These are phyloP conservation scores for Curvularia lunata DNA, from an alignment of 2,329 filamentous ascomycete genomes.

Conservation along the genomic window DNA sequence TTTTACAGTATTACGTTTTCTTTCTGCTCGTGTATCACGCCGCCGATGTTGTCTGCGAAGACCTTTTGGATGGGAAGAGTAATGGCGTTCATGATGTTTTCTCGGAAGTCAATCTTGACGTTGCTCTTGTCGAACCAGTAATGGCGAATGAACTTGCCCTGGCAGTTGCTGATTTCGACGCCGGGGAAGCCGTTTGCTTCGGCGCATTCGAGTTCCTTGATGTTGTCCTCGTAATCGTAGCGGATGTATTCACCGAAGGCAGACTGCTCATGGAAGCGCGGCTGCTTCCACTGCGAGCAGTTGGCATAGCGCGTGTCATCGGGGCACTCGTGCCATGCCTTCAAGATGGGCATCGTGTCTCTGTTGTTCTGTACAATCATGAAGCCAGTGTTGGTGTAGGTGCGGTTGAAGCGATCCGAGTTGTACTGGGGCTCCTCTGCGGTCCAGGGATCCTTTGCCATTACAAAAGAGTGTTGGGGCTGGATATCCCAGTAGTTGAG, in stretches of 20 bases:
- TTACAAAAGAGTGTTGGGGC: constrained; percentile 52
- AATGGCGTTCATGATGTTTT: constrained; percentile 49
- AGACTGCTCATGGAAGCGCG: constrained; percentile 50
- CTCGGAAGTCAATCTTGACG: constrained; percentile 44
- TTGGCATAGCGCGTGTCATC: constrained; percentile 44
- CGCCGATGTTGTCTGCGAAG: constrained; percentile 39
- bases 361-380: constrained; percentile 61
- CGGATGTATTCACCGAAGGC: constrained; percentile 50
- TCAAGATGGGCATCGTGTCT: constrained; percentile 57
- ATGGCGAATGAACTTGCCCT: constrained; percentile 47
- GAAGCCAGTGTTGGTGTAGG: constrained; percentile 61
- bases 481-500: constrained; percentile 58
- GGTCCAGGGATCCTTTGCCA: constrained; percentile 54
- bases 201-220: constrained; percentile 48
- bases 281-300: constrained; percentile 49
- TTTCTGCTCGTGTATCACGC: constrained; percentile 36
- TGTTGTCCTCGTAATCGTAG: constrained; percentile 48
- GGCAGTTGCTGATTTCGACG: constrained; percentile 44
- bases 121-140: constrained; percentile 48
- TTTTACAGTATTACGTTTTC: constrained; percentile 37
- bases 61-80: constrained; percentile 45
- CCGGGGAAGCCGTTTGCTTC: constrained; percentile 50
- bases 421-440: constrained; percentile 46
- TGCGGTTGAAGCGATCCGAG: constrained; percentile 51
- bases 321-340: constrained; percentile 56